Evolutionary conservation across 2,329 filamentous ascomycete species (phyloP).

Genomic region (Pseudopyrenochaeta lycopersici): DNA sequence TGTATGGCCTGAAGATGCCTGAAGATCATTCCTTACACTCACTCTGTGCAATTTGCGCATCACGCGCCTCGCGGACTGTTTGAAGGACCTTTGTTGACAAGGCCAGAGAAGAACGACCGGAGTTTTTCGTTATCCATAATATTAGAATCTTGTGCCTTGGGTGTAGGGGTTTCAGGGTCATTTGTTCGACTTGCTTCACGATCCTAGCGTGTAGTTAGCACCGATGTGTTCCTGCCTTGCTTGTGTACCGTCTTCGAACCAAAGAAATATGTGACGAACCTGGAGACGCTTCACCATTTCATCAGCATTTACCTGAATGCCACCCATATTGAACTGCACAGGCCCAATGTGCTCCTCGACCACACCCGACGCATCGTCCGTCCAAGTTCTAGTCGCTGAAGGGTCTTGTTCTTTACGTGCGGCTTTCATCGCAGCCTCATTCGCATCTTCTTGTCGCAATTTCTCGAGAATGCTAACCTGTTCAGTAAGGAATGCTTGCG

Average conservation of each 20-base stretch:
- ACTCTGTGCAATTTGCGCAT: not conserved
- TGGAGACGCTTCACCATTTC: slow-evolving; percentile 89
- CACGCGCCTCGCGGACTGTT: slow-evolving; percentile 36
- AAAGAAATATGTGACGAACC: slow-evolving; percentile 58
- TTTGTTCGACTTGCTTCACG: slow-evolving; percentile 46
- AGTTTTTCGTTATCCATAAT: slow-evolving; percentile 52
- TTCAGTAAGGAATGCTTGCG: slow-evolving; percentile 77
- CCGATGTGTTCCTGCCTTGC: not conserved
- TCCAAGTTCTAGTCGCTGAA: slow-evolving; percentile 24
- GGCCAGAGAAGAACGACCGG: slow-evolving; percentile 50
- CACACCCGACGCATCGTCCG: slow-evolving; percentile 46
- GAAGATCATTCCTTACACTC: too few relatives aligned
- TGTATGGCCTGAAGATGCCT: too few relatives aligned
- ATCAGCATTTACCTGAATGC: slow-evolving; percentile 94
- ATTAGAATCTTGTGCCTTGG: slow-evolving; percentile 35
- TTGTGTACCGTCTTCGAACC: not conserved
- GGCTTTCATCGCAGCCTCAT: slow-evolving; percentile 56
- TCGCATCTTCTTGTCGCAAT: slow-evolving; percentile 66
- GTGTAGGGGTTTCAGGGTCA: slow-evolving; percentile 37
- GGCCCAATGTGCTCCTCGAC: slow-evolving; percentile 78
- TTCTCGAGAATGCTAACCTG: slow-evolving; percentile 81
- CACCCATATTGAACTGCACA: slow-evolving; percentile 97
- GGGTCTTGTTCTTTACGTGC: slow-evolving; percentile 47
- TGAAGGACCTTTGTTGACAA: slow-evolving; percentile 45
- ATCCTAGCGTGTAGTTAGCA: slow-evolving; percentile 38